Evolutionary conservation across 2,329 filamentous ascomycete genomes (phyloP).

Genomic region (Ceratocystis smalleyi): DNA sequence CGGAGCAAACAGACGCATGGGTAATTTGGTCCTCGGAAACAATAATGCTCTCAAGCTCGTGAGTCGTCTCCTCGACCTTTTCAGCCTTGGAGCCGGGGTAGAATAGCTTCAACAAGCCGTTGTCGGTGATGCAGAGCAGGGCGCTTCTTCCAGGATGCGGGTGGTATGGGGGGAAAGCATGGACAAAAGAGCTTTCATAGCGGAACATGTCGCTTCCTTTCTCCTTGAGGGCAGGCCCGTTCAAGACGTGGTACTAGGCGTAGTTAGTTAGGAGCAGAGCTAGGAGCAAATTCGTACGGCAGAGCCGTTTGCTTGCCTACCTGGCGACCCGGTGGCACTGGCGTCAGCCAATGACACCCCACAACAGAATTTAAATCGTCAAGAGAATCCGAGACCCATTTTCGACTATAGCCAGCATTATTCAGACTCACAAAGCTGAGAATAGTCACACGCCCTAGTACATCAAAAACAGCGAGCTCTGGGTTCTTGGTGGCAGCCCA

Average conservation of each 20-base stretch:
- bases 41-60: conserved; percentile 59
- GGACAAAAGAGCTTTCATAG: conserved; percentile 51
- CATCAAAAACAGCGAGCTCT: conserved; percentile 73
- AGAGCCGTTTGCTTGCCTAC: conserved; percentile 18
- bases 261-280: background rate
- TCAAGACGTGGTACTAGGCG: conserved; percentile 25
- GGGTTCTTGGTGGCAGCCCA: conserved; percentile 60
- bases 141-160: conserved; percentile 56
- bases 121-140: conserved; percentile 59
- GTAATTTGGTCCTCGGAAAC: conserved; percentile 63
- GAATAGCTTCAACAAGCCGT: conserved; percentile 57
- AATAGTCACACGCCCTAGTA: conserved; percentile 60
- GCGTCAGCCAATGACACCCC: conserved; percentile 72
- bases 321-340: conserved; percentile 33
- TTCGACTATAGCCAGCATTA: conserved; percentile 45
- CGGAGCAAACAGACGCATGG: conserved; percentile 60
- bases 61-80: conserved; percentile 53
- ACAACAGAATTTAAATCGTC: conserved; percentile 66
- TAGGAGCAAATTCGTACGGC: too few species aligned
- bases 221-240: conserved; percentile 49
- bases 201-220: conserved; percentile 41
- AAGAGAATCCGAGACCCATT: conserved; percentile 49
- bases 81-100: conserved; percentile 56
- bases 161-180: conserved; percentile 57
- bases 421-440: conserved; percentile 62